These are phyloP conservation scores for Papiliotrema flavescens DNA, from an alignment of 1,284 basidiomycete genomes.

Conservation along the genomic window DNA sequence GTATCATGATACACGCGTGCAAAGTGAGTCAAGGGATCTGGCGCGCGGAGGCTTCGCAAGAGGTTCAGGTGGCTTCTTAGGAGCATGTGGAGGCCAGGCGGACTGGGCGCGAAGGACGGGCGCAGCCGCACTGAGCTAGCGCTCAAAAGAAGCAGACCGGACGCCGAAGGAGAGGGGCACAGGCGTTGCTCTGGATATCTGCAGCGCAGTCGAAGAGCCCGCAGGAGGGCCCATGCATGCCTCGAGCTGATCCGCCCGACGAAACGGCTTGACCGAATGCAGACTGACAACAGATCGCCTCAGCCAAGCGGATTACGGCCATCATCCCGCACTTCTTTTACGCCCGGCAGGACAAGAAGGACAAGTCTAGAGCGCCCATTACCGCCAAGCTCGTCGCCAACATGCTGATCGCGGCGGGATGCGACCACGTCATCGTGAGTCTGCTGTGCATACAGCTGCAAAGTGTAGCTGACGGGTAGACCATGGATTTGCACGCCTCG, in stretches of 20 bases:
- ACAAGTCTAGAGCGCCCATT: constrained; percentile 97
- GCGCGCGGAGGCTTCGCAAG: no score
- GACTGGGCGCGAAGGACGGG: no score
- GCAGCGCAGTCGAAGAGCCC: no score
- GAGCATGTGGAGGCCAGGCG: no score
- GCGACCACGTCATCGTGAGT: constrained; percentile 96
- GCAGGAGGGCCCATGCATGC: no score
- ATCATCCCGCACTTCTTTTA: constrained; percentile 94
- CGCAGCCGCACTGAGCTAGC: no score
- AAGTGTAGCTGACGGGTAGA: constrained; percentile 55
- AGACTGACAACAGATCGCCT: constrained; percentile 61
- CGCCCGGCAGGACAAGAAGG: constrained; percentile 97
- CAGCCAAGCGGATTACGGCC: constrained; percentile 92
- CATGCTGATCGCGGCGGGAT: constrained; percentile 96
- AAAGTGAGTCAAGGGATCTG: constrained; percentile 53
- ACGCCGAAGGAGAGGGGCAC: no score
- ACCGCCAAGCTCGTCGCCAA: constrained; percentile 98
- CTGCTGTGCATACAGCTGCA: background rate
- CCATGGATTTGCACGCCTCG: constrained; percentile 97
- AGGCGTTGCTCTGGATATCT: no score
- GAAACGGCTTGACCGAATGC: no score
- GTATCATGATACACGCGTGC: constrained; percentile 99
- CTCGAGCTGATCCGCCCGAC: no score
- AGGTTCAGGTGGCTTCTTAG: no score
- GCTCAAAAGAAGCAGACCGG: no score